Percentiles rank a stretch among this genome's conserved stretches.
Evolutionary conservation across 139 green algal genomes (phyloP).

Genomic region (Chlamydomonas incerta): DNA sequence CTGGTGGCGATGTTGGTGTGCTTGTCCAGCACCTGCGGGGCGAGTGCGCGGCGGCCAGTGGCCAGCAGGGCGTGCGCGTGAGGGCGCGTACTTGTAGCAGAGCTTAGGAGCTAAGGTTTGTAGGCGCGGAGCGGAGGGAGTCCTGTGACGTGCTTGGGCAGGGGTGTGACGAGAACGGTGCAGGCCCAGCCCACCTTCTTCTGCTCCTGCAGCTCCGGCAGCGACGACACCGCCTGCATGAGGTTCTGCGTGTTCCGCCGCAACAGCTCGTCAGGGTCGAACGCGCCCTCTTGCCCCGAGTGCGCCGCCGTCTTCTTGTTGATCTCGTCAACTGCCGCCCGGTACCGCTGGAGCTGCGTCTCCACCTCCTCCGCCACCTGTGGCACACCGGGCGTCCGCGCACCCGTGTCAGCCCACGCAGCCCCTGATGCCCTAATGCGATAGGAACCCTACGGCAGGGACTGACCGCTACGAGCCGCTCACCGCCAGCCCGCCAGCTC

Average conservation of each 20-base stretch:
- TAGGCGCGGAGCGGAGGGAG: too few relatives aligned
- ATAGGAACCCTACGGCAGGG: too few relatives aligned
- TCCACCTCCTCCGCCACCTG: slow-evolving; percentile 84
- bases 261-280: slow-evolving; percentile 74
- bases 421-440: too few relatives aligned
- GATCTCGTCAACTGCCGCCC: slow-evolving; percentile 91
- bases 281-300: slow-evolving; percentile 40
- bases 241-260: slow-evolving; percentile 79
- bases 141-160: background rate
- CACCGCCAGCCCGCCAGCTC: too few relatives aligned
- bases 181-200: slow-evolving; percentile 35
- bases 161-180: background rate
- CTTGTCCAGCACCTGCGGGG: slow-evolving; percentile 93
- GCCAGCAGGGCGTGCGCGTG: too few relatives aligned
- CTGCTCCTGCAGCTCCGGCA: slow-evolving; percentile 74
- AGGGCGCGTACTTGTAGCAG: too few relatives aligned
- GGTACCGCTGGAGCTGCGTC: slow-evolving; percentile 86
- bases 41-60: too few relatives aligned
- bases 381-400: too few relatives aligned
- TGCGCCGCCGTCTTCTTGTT: slow-evolving; percentile 78
- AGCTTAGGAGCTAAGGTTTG: too few relatives aligned
- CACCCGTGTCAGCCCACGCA: too few relatives aligned
- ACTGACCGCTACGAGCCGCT: too few relatives aligned
- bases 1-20: slow-evolving; percentile 97
- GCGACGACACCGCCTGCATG: slow-evolving; percentile 84